Evolutionary conservation across 495 filamentous ascomycete genomes (phyloP), one percentile per base, ranked within the genome.

Genomic region (Penicillium alfredii): DNA sequence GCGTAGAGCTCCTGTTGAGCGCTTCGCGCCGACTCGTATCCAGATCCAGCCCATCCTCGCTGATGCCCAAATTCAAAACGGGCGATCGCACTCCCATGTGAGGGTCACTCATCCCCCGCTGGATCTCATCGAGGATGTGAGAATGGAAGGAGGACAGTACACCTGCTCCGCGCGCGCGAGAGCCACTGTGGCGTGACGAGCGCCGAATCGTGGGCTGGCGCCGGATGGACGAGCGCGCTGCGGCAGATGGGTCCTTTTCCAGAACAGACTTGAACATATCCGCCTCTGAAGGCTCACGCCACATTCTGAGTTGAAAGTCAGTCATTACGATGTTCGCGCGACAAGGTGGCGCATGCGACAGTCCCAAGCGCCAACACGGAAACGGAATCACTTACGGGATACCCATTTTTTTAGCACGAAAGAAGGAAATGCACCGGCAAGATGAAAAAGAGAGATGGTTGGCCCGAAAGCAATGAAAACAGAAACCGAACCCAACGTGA

Each of bases 211-310:
- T 57, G 40, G 60, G 42, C 51, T 69, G 63, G 49, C 80, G 76
- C 38, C 85, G 78, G 45, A 93, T 93, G 5, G 80, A 55, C 15
- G 85, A 89, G 50, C 87, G 82, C 45, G 76, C 65, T 39, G 68
- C 66, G 26, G 80, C 74, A 29, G 80, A 72, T 12, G 66, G 51
- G 33, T 80, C 71, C 26, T 69, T 63, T 41, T 81, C 80, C 41
- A 63, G 48, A 30, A 69, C 61, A 48, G 78, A 76, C 49, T 78
- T 77, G 40, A 70, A 55, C 10, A 72, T 74, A 35, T 71, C 68
- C 17, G 51, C 35, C 27, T 55, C 47, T 21, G 61, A 53, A 40
- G 76, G 73, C 48, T 77, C 72, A 48, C 72, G 69, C 63, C 70
- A 82, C 57, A 82, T 69, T 36, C 74, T 80, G 41, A 10, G 29